Evolutionary conservation across 2,329 filamentous ascomycete genomes (phyloP).

Genomic region (Ramularia collo-cygni): DNA sequence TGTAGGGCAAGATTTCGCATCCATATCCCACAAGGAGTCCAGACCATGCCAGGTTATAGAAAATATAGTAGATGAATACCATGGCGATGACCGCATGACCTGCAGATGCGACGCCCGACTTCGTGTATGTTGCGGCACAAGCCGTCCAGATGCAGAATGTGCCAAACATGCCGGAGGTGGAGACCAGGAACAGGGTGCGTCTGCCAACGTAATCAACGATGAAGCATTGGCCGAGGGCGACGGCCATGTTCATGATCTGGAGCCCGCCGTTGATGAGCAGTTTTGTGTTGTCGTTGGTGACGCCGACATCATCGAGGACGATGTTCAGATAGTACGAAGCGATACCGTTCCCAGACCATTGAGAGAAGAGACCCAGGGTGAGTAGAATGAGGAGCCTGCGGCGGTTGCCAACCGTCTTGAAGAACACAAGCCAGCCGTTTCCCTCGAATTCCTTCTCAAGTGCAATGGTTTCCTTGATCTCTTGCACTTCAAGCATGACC

Average conservation of each 20-base stretch:
- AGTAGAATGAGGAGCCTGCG: conserved; percentile 49
- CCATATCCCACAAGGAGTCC: conserved; percentile 40
- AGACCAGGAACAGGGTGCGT: conserved; percentile 31
- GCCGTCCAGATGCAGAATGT: conserved; percentile 38
- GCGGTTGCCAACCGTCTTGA: conserved; percentile 48
- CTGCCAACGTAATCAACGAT: conserved; percentile 32
- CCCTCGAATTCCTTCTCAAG: conserved; percentile 44
- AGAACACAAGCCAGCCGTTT: conserved; percentile 41
- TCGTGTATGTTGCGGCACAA: conserved; percentile 21
- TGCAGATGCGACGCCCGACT: conserved; percentile 17
- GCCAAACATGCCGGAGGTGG: conserved; percentile 34
- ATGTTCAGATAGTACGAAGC: conserved; percentile 37
- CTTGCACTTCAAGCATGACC: conserved; percentile 43
- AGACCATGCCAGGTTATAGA: conserved; percentile 37
- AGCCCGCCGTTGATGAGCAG: conserved; percentile 42
- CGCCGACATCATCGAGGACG: conserved; percentile 31
- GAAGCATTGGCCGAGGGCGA: conserved; percentile 41
- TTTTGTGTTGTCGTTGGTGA: conserved; percentile 31
- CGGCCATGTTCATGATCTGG: conserved; percentile 56
- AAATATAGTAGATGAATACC: conserved; percentile 30
- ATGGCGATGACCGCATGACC: conserved; percentile 29
- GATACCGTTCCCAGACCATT: conserved; percentile 51
- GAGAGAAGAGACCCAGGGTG: conserved; percentile 49
- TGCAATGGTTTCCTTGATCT: conserved; percentile 44
- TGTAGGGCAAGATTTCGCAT: conserved; percentile 42